Conservation (phyloP, 176 grass and related monocot species). For the Urochloa ruziziensis region DNA sequence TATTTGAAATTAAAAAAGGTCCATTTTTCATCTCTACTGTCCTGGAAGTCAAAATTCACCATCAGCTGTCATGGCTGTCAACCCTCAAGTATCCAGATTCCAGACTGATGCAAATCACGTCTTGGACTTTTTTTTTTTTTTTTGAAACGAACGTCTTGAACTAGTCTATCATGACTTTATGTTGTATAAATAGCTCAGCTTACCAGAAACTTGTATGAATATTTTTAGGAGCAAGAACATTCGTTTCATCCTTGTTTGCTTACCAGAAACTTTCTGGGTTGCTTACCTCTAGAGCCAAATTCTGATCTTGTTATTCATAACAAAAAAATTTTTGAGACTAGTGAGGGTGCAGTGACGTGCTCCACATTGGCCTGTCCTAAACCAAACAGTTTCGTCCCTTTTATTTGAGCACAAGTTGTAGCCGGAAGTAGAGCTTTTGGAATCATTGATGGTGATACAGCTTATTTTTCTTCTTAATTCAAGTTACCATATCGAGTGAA, state of each 20-base stretch:
- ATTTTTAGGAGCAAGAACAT: not conserved
- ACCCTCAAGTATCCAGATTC: not conserved
- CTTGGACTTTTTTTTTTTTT: no score
- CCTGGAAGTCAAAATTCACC: no score
- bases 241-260: not conserved
- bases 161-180: not conserved
- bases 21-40: not conserved
- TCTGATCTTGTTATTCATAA: no score
- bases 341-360: no score
- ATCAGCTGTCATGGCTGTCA: not conserved
- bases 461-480: no score
- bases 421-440: no score
- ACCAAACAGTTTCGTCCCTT: not conserved
- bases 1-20: not conserved
- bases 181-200: not conserved
- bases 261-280: not conserved
- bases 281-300: not conserved
- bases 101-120: not conserved
- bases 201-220: not conserved
- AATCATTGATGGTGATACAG: no score
- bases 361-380: not conserved
- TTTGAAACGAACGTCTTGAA: no score
- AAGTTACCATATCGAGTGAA: no score
- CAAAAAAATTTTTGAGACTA: no score
- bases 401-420: not conserved